Base-by-base conservation (phyloP, 2,329 filamentous ascomycete species). In the Lasiodiplodia citricola region DNA sequence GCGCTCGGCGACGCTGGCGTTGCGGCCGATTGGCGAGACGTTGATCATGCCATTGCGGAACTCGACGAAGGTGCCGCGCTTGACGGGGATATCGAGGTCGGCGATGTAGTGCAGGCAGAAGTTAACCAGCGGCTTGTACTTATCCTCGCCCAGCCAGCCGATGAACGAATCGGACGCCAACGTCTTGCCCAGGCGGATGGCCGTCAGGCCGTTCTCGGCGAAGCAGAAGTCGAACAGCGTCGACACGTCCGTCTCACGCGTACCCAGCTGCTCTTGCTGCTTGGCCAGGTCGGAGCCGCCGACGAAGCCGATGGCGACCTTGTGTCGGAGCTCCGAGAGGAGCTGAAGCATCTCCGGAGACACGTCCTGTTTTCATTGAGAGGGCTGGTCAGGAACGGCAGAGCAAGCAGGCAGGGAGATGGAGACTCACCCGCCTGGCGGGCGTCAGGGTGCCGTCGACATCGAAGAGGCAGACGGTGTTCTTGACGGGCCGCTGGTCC, bases 221-320 rank as follows among this genome's bases (percentile, higher is more conserved):
- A 99, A 99, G 88, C 92, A 96, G 84, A 93, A 99, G 86, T 99
- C 96, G 85, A 99, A 99, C 76, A 98, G 90, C 71, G 88, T 85
- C 65, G 90, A 94, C 70, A 98, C 95, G 74, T 85, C 80, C 74
- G 91, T 86, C 69, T 87, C 83, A 31, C 87, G 80, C 4, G 88
- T 87, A 79, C 94, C 94, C 71, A 98, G 88, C 84, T 98, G 95
- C 82, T 98, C 96, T 82, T 98, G 93, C 83, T 98, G 96, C 86
- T 99, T 98, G 79, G 81, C 84, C 71, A 97, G 88, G 86, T 98
- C 92, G 75, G 92, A 96, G 79, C 96, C 96, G 76, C 96, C 96
- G 70, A 98, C 94, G 83, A 89, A 97, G 74, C 94, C 94, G 77
- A 97, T 93, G 75, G 93, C 92, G 77, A 92, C 91, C 81, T 96